Percentiles rank a stretch among this genome's conserved stretches.
These are phyloP conservation scores for Arthrobotrys pseudoclavata DNA, from an alignment of 2,329 filamentous ascomycete genomes.

Conservation along the genomic window DNA sequence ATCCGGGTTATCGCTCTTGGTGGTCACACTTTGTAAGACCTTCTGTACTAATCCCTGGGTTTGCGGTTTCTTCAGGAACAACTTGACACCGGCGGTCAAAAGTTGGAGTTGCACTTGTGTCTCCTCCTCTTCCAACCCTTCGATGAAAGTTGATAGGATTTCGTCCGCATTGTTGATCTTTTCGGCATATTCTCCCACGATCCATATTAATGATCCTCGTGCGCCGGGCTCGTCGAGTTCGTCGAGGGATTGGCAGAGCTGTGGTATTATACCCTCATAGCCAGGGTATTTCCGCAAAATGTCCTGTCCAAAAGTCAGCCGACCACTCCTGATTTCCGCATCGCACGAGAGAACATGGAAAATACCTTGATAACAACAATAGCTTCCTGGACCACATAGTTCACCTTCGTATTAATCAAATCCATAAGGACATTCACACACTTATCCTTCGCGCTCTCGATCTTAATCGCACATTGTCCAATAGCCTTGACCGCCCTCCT, in stretches of 20 bases:
- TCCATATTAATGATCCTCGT: constrained; percentile 94
- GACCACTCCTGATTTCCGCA: background rate
- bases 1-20: constrained; percentile 96
- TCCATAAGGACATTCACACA: constrained; percentile 95
- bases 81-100: constrained; percentile 93
- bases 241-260: constrained; percentile 95
- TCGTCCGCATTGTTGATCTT: constrained; percentile 99
- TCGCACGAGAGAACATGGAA: background rate
- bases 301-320: constrained; percentile 69
- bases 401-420: constrained; percentile 96
- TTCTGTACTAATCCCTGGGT: constrained; percentile 93
- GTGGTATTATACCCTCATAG: constrained; percentile 97
- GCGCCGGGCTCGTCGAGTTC: constrained; percentile 95
- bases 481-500: constrained; percentile 94
- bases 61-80: constrained; percentile 96
- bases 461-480: constrained; percentile 98
- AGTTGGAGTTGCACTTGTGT: constrained; percentile 99
- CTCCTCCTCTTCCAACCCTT: constrained; percentile 95
- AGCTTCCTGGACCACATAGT: constrained; percentile 98
- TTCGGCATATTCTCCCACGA: constrained; percentile 98
- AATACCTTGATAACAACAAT: constrained; percentile 90
- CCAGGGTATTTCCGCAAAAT: constrained; percentile 98
- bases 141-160: constrained; percentile 90
- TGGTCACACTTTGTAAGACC: constrained; percentile 90
- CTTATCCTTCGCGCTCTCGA: constrained; percentile 92